phyloP scores from a whole-genome alignment of 2,329 filamentous ascomycete genomes.

The Exophiala xenobiotica region DNA sequence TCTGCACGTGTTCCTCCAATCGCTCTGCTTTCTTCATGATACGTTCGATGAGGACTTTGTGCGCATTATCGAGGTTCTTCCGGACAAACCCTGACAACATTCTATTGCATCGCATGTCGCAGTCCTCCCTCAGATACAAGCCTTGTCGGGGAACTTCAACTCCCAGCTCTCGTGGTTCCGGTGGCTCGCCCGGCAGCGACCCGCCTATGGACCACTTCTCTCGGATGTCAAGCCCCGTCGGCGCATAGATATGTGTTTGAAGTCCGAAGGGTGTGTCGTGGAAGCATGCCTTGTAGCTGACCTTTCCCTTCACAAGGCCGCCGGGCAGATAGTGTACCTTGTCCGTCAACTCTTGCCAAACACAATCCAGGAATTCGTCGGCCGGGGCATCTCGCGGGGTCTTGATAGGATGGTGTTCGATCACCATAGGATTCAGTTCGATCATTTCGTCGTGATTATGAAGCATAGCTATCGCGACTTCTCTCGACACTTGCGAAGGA shows the following conservation, averaged over 20 bases:
- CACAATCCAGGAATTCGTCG: slow-evolving; percentile 66
- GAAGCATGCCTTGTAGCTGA: slow-evolving; percentile 79
- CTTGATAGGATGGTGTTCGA: slow-evolving; percentile 66
- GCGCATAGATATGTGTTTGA: slow-evolving; percentile 81
- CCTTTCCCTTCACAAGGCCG: slow-evolving; percentile 61
- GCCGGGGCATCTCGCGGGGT: slow-evolving; percentile 64
- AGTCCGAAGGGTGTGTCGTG: slow-evolving; percentile 70
- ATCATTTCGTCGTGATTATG: slow-evolving; percentile 82
- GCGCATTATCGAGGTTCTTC: slow-evolving; percentile 75
- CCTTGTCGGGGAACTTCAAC: slow-evolving; percentile 65
- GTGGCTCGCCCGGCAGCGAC: slow-evolving; percentile 67
- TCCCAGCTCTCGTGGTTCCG: slow-evolving; percentile 64
- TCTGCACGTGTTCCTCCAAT: slow-evolving; percentile 34
- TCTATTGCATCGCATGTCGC: slow-evolving; percentile 77
- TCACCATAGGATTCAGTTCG: slow-evolving; percentile 79
- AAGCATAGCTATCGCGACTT: slow-evolving; percentile 71
- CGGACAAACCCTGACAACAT: slow-evolving; percentile 75
- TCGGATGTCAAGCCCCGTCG: slow-evolving; percentile 75
- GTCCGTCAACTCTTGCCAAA: slow-evolving; percentile 80
- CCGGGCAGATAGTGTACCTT: slow-evolving; percentile 73
- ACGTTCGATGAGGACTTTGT: slow-evolving; percentile 67
- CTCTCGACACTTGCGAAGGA: slow-evolving; percentile 65
- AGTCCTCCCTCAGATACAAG: slow-evolving; percentile 80
- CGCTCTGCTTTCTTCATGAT: slow-evolving; percentile 55
- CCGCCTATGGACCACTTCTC: slow-evolving; percentile 77